Conservation (phyloP, 495 filamentous ascomycete species). For the Penicillium chermesinum region DNA sequence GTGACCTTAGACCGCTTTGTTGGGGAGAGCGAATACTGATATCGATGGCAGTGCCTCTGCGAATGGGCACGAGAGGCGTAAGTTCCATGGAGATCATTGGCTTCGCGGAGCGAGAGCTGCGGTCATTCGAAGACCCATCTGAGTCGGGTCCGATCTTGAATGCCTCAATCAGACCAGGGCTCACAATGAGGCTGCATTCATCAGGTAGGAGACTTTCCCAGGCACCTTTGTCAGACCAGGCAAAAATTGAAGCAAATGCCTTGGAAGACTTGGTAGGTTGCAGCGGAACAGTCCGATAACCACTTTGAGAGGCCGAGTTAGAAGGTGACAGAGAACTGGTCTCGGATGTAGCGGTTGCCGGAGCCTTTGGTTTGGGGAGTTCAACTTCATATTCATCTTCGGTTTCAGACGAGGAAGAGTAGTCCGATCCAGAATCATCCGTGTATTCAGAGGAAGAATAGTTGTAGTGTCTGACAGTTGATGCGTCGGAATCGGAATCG, state of each 20-base stretch:
- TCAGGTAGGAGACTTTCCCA: constrained; percentile 77
- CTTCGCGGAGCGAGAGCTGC: constrained; percentile 35
- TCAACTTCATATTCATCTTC: constrained; percentile 31
- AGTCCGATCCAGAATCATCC: constrained; percentile 40
- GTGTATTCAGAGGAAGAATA: constrained; percentile 44
- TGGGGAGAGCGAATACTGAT: constrained; percentile 86
- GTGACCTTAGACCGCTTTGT: constrained; percentile 64
- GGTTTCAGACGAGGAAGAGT: constrained; percentile 43
- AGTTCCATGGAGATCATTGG: constrained; percentile 77
- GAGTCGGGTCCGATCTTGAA: constrained; percentile 54
- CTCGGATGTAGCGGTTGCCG: constrained; percentile 34
- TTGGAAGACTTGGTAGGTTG: constrained; percentile 54
- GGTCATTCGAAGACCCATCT: constrained; percentile 3
- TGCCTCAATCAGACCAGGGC: constrained; percentile 81
- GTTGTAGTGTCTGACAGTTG: constrained; percentile 45
- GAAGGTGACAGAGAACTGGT: constrained; percentile 62
- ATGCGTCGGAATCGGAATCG: constrained; percentile 44
- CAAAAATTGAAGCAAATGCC: constrained; percentile 72
- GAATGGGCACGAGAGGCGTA: constrained; percentile 80
- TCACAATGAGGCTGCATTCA: constrained; percentile 74
- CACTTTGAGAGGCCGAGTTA: constrained; percentile 68
- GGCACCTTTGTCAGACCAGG: constrained; percentile 73
- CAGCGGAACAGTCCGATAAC: constrained; percentile 52
- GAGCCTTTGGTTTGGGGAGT: constrained; percentile 14
- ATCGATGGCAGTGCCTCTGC: constrained; percentile 84